Evolutionary conservation across 2,329 filamentous ascomycete genomes (phyloP), one percentile per base, ranked within the genome.

Genomic region (Truncatella angustata): DNA sequence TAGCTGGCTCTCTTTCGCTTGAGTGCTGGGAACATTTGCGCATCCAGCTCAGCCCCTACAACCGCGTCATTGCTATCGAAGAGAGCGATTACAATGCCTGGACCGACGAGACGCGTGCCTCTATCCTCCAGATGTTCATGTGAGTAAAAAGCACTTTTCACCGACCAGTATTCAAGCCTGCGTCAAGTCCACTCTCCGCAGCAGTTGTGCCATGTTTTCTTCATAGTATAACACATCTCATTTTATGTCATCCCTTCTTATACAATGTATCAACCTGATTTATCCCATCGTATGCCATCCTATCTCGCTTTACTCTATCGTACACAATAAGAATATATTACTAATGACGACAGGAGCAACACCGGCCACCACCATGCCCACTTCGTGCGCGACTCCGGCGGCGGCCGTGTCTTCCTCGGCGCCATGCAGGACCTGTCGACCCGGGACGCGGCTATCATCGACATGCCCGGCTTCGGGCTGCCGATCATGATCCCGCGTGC

Each of bases 371-470:
- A 34, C 7, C 9, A 36, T 24, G 40, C 20, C 18, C 3, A 14
- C 10, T 51, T 24, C 23, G 49, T 51, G 18, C 24, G 30, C n/a
- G 49, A 51, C 14, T 7, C 30, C 26, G 37, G 12, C 21, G 28
- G 28, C 28, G 37, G 26, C 24, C 24, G 49, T 30, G 28, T 51
- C 30, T 51, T 45, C 18, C 39, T 45, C 32, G 49, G 49, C 16
- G 23, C 28, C 10, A 5, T n/a, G 16, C 21, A 24, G 16, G 9
- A 45, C 23, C 49, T 51, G 11, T 14, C 3, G 28, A 51, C n/a
- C 20, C 12, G 11, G 2, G 26, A 45, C 12, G 9, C 20, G 24
- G 16, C 26, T 26, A 24, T 51, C 30, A 11, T 45, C 20, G 10
- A 36, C 9, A 24, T 51, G 7, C 6, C 49, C 14, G 35, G 21